Evolutionary conservation across 2,329 filamentous ascomycete species (phyloP).

Genomic region (Fusarium napiforme): DNA sequence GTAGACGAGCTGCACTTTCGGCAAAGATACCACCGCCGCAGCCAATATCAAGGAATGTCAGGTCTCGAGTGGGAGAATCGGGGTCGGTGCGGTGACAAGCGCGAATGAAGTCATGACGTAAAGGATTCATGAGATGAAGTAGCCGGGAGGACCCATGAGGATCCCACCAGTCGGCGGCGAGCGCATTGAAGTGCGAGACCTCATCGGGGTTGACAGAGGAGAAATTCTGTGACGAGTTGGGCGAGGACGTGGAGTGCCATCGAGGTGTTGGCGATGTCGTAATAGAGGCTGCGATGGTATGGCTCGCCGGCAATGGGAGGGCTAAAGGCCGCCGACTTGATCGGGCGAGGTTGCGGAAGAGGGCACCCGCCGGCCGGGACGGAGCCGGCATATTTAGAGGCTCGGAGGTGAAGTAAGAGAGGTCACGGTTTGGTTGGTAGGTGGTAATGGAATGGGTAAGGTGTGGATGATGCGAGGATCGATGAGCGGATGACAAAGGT

Average conservation of each 20-base stretch:
- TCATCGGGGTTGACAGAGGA: slow-evolving; percentile 88
- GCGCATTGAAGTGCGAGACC: slow-evolving; percentile 92
- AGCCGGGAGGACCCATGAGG: slow-evolving; percentile 90
- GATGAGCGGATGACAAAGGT: slow-evolving; percentile 36
- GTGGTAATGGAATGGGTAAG: slow-evolving; percentile 21
- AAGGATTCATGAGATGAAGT: slow-evolving; percentile 97
- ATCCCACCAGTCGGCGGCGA: slow-evolving; percentile 98
- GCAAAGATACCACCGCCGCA: slow-evolving; percentile 98
- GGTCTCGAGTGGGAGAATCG: slow-evolving; percentile 51
- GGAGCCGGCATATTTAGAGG: slow-evolving; percentile 40
- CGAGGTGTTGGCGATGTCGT: slow-evolving; percentile 9
- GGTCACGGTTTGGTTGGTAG: slow-evolving; percentile 7
- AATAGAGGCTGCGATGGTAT: slow-evolving; percentile 1
- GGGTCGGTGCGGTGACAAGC: slow-evolving; percentile 70
- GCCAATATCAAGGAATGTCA: slow-evolving; percentile 88
- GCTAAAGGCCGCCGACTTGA: slow-evolving; percentile 14
- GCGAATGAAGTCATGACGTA: slow-evolving; percentile 91
- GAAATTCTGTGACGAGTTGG: slow-evolving; percentile 47
- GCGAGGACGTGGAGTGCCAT: slow-evolving; percentile 38
- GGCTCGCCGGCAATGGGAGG: slow-evolving; percentile 8
- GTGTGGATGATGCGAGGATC: slow-evolving; percentile 25
- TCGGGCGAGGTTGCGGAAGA: slow-evolving; percentile 37
- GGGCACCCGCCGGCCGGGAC: slow-evolving; percentile 36
- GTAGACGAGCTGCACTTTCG: slow-evolving; percentile 80
- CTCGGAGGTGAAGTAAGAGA: slow-evolving; percentile 9